A percentile compares a stretch with the other conserved stretches of the same genome.
Conservation (phyloP, 352 stramenopile species). For the Pythium aquatile region DNA sequence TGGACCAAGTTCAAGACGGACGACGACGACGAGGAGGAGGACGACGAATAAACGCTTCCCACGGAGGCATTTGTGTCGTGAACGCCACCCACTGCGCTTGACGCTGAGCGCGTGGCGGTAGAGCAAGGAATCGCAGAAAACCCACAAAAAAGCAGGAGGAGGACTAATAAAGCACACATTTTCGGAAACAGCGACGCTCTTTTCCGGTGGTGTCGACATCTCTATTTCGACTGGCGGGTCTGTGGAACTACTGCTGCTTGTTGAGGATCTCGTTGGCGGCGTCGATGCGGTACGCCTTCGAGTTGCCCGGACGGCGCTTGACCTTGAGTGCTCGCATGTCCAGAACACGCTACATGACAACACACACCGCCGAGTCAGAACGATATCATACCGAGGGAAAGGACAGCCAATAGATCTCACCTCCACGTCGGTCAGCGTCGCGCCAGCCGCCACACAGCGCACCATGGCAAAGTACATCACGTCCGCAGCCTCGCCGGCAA, state of each 20-base stretch:
- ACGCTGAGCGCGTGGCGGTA: background rate
- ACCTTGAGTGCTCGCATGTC: conserved; percentile 93
- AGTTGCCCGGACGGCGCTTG: conserved; percentile 83
- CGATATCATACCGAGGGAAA: background rate
- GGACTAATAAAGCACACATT: conserved; percentile 23
- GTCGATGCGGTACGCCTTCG: conserved; percentile 85
- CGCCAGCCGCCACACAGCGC: conserved; percentile 88
- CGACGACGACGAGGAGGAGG: conserved; percentile 79
- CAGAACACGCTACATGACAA: conserved; percentile 33
- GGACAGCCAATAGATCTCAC: conserved; percentile 24
- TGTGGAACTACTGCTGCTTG: conserved; percentile 31
- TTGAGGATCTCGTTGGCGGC: conserved; percentile 73
- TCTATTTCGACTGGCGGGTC: background rate
- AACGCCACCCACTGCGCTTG: background rate
- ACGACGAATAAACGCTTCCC: conserved; percentile 42
- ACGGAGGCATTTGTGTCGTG: background rate
- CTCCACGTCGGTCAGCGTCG: conserved; percentile 91
- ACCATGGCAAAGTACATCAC: conserved; percentile 97
- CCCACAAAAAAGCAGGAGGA: conserved; percentile 9
- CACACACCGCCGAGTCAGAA: background rate
- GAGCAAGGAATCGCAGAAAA: background rate
- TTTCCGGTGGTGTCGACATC: background rate
- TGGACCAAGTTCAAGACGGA: conserved; percentile 82
- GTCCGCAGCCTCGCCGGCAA: conserved; percentile 94
- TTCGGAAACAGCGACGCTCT: conserved; percentile 5